Evolutionary conservation across 306 rosid species (phyloP), one percentile per base, ranked within the genome.

Genomic region (Begonia masoniana): DNA sequence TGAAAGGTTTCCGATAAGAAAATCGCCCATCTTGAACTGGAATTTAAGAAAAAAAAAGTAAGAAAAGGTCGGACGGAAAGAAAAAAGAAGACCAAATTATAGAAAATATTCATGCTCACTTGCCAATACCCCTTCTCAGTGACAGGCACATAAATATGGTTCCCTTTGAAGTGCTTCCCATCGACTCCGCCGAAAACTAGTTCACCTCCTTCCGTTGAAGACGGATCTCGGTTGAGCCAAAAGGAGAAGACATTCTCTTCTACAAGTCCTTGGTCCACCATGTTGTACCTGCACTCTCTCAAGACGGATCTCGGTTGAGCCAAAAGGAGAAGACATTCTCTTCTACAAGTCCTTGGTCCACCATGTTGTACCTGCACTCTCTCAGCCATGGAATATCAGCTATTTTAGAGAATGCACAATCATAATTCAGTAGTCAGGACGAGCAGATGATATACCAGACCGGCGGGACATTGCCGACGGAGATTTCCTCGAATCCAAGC

Each of bases 401-500:
- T 31, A 31, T 31, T 31, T 31, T 21, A 21, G 24, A 21, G 24
- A 21, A 21, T 21, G 24, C 24, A 21, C 39, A 31, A 31, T 31
- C 39, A 31, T 31, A 31, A 31, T 31, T 31, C 39, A 31, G 39
- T 7, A 31, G 7, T 31, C 7, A 31, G 39, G 61, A 60, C 15
- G 47, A 75, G 66, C 53, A 58, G 51, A 58, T 55, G 54, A 59
- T 52, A 47, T 80, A 87, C 96, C 94, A 87, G 45, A 87, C 71
- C 47, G 94, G 96, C 57, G 79, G 78, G 54, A 74, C 79, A 62
- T 77, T 71, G 60, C 19, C 79, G 56, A 81, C 94, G 1, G 96
- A 87, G 62, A 87, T 81, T 74, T 81, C 87, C 71, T 87, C 87
- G 71, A 87, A 87, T n/a, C 91, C 96, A 54, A 87, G 96, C 42